A percentile compares a stretch with the other conserved stretches of the same genome.
Evolutionary conservation across 2,329 filamentous ascomycete species (phyloP).

Genomic region (Cladophialophora exuberans): DNA sequence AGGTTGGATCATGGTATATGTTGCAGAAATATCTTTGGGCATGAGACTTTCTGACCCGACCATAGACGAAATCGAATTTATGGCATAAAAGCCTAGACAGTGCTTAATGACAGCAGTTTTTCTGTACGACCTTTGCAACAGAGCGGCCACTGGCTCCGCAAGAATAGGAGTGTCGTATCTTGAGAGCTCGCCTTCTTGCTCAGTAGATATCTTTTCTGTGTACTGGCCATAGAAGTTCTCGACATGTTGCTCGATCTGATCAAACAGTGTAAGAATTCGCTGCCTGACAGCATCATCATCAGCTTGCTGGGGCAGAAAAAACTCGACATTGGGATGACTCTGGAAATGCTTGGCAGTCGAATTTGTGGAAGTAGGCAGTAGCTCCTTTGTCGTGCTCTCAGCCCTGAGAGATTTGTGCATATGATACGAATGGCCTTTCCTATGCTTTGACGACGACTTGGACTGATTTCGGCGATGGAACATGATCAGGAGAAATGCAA

Average conservation of each 20-base stretch:
- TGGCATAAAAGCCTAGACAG: conserved; percentile 5
- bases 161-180: background rate
- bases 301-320: conserved; percentile 36
- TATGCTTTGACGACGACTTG: background rate
- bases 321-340: background rate
- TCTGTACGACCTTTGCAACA: background rate
- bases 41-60: background rate
- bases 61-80: background rate
- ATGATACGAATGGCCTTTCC: background rate
- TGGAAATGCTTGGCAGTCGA: background rate
- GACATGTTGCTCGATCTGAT: conserved; percentile 41
- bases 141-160: background rate
- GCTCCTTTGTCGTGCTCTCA: background rate
- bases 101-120: conserved; percentile 1
- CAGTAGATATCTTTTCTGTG: background rate
- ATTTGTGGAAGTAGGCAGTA: background rate
- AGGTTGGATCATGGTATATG: background rate
- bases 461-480: conserved; percentile 8
- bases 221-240: conserved; percentile 41
- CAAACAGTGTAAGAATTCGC: conserved; percentile 38
- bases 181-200: background rate
- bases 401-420: background rate
- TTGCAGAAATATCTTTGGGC: background rate
- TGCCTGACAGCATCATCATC: conserved; percentile 37
- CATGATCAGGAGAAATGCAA: conserved; percentile 10